phyloP scores from a whole-genome alignment of 495 filamentous ascomycete genomes.

The Neurospora sublineolata region DNA sequence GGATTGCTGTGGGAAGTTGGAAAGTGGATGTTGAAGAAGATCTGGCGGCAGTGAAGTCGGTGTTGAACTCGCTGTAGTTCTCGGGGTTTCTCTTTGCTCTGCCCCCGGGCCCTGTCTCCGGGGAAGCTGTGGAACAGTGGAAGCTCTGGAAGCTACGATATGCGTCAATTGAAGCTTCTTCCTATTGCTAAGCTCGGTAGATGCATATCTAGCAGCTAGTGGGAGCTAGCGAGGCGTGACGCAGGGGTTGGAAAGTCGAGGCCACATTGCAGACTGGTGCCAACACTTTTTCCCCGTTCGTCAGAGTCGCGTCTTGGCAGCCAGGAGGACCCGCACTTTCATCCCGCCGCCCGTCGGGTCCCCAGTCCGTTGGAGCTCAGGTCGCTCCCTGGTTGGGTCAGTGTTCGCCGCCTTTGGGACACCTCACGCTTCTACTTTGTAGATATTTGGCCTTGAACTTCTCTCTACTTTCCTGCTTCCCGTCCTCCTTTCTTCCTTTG shows the following conservation, averaged over 20 bases:
- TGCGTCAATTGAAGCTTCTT: background rate
- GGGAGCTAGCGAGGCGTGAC: background rate
- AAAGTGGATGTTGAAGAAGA: conserved; percentile 48
- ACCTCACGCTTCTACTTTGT: background rate
- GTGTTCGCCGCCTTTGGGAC: background rate
- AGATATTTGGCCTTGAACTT: background rate
- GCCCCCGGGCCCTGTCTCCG: background rate
- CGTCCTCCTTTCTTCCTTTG: conserved; percentile 2
- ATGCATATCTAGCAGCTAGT: background rate
- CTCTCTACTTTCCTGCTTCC: background rate
- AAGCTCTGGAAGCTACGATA: background rate
- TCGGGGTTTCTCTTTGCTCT: background rate
- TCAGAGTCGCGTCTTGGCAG: background rate
- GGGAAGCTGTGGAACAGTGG: background rate
- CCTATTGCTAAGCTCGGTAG: background rate
- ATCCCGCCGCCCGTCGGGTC: background rate
- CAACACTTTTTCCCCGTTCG: background rate
- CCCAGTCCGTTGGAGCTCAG: background rate
- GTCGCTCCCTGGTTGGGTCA: conserved; percentile 5
- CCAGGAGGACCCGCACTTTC: background rate
- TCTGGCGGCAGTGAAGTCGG: conserved; percentile 36
- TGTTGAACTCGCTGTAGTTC: conserved; percentile 22
- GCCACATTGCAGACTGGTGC: conserved; percentile 14
- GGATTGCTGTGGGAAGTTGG: conserved; percentile 83
- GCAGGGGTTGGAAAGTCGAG: background rate